These are phyloP conservation scores for Physcia stellaris DNA, from an alignment of 495 filamentous ascomycete species.

Conservation along the genomic window DNA sequence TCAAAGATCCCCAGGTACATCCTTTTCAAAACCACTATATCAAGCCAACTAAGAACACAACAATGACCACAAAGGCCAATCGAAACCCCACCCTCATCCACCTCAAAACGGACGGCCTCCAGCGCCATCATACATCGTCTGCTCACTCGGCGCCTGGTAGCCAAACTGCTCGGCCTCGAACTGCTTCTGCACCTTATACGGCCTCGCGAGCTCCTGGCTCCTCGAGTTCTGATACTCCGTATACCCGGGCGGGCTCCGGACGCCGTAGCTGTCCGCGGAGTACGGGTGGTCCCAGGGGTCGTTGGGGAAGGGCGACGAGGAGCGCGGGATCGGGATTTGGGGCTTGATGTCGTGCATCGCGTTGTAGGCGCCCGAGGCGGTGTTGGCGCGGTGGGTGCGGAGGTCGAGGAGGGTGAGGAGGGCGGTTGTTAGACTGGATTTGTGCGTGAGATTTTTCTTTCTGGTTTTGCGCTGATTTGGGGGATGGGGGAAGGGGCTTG, in stretches of 20 bases:
- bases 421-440: conserved; percentile 6
- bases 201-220: neutral
- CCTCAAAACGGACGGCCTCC: too few relatives aligned
- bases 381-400: conserved; percentile 1
- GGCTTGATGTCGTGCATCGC: conserved; percentile 13
- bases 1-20: too few relatives aligned
- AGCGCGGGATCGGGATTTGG: neutral
- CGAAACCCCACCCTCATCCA: neutral
- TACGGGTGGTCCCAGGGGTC: too few relatives aligned
- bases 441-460: neutral
- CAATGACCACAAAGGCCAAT: too few relatives aligned
- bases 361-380: conserved; percentile 10
- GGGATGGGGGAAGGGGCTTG: neutral
- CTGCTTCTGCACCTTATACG: conserved; percentile 15
- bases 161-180: conserved; percentile 15
- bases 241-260: too few relatives aligned
- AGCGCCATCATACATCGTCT: conserved; percentile 16
- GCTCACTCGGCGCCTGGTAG: conserved; percentile 14
- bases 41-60: neutral
- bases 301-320: neutral
- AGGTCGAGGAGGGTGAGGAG: conserved; percentile 12
- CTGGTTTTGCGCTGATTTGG: neutral
- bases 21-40: neutral
- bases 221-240: too few relatives aligned
- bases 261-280: too few relatives aligned